Evolutionary conservation across 768 basidiomycete species (phyloP).

Genomic region (Megacollybia marginata): DNA sequence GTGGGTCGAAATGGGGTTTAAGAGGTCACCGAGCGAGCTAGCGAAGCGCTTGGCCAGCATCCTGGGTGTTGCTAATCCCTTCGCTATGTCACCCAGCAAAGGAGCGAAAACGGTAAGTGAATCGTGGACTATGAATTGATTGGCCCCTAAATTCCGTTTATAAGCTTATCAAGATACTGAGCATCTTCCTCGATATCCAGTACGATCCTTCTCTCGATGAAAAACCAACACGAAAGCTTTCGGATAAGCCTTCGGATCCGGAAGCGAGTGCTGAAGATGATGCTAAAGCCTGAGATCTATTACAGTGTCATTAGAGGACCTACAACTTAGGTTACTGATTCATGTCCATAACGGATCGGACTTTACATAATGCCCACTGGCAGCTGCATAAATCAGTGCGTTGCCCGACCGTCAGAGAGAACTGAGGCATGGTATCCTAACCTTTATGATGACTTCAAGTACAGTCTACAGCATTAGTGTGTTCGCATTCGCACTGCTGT

Average conservation of each 20-base stretch:
- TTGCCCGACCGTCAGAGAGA: too few relatives aligned
- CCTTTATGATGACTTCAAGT: too few relatives aligned
- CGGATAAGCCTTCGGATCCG: background rate
- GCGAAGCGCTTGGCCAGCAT: too few relatives aligned
- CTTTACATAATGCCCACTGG: too few relatives aligned
- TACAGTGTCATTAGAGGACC: background rate
- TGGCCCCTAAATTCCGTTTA: background rate
- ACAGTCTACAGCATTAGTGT: too few relatives aligned
- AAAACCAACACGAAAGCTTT: background rate
- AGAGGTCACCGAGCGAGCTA: too few relatives aligned
- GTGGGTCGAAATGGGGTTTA: too few relatives aligned
- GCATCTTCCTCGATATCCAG: slow-evolving; percentile 7
- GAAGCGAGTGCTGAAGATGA: background rate
- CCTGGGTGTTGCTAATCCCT: slow-evolving; percentile 3
- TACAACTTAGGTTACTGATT: background rate
- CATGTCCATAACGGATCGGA: too few relatives aligned
- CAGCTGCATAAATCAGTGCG: too few relatives aligned
- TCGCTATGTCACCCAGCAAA: slow-evolving; percentile 7
- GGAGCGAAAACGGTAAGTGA: slow-evolving; percentile 8
- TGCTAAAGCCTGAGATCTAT: background rate
- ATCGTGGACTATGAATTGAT: background rate
- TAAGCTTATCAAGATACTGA: slow-evolving; percentile 10
- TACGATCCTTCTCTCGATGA: slow-evolving; percentile 9
- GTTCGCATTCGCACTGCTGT: too few relatives aligned
- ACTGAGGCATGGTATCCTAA: too few relatives aligned